Conservation (phyloP, 495 filamentous ascomycete species). For the Rhypophila decipiens region DNA sequence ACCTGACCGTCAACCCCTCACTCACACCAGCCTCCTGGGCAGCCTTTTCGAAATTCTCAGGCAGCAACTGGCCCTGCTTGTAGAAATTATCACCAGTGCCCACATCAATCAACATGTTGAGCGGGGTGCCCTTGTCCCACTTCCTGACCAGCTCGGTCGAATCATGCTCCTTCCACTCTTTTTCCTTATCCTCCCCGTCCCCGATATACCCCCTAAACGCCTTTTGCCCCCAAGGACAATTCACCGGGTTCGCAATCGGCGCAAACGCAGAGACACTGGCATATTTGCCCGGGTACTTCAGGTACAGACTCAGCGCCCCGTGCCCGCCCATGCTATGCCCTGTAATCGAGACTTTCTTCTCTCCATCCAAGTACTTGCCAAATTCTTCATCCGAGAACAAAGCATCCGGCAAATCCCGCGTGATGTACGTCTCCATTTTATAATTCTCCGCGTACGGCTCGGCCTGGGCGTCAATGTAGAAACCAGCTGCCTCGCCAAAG, state of each 20-base stretch:
- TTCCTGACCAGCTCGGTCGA: slow-evolving; percentile 77
- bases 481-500: slow-evolving; percentile 85
- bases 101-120: slow-evolving; percentile 79
- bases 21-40: slow-evolving; percentile 61
- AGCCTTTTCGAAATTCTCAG: slow-evolving; percentile 84
- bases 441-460: slow-evolving; percentile 69
- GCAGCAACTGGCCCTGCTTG: slow-evolving; percentile 83
- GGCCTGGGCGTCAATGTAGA: slow-evolving; percentile 87
- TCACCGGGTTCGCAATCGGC: slow-evolving; percentile 80
- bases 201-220: slow-evolving; percentile 86
- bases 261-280: slow-evolving; percentile 83
- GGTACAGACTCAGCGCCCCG: slow-evolving; percentile 83
- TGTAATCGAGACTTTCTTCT: slow-evolving; percentile 68
- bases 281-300: slow-evolving; percentile 86
- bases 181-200: slow-evolving; percentile 52
- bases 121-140: slow-evolving; percentile 56
- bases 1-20: slow-evolving; percentile 61
- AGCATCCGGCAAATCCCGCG: slow-evolving; percentile 67
- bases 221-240: slow-evolving; percentile 92
- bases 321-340: slow-evolving; percentile 97
- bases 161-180: slow-evolving; percentile 85
- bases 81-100: slow-evolving; percentile 95
- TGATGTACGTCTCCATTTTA: slow-evolving; percentile 90
- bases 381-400: slow-evolving; percentile 52
- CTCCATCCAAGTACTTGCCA: slow-evolving; percentile 60